Evolutionary conservation across 2,329 filamentous ascomycete species (phyloP).

Genomic region (Boeremia exigua): DNA sequence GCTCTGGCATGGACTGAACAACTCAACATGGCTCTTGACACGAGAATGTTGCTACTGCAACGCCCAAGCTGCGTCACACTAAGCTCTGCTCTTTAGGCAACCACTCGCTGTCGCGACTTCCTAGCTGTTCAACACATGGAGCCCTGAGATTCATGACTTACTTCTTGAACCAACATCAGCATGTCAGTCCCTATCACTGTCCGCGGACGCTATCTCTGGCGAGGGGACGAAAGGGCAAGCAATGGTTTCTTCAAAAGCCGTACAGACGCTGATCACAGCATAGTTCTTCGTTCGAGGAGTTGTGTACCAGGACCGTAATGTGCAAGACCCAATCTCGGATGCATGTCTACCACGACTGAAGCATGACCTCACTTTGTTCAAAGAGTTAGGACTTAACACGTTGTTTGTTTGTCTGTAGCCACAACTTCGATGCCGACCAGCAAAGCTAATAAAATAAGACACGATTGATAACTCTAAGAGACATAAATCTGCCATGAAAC

Average conservation of each 20-base stretch:
- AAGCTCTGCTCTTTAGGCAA: constrained; percentile 4
- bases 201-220: constrained; percentile 18
- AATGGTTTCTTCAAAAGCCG: no score
- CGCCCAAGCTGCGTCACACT: neutral
- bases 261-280: neutral
- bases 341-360: constrained; percentile 10
- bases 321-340: constrained; percentile 13
- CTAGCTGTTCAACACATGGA: neutral
- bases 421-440: neutral
- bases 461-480: constrained; percentile 13
- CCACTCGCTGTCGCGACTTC: neutral
- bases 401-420: constrained; percentile 14
- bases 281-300: constrained; percentile 18
- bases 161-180: neutral
- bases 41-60: neutral
- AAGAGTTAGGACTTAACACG: constrained; percentile 17
- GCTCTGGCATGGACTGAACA: neutral
- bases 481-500: constrained; percentile 16
- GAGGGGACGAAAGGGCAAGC: constrained; percentile 8
- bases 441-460: constrained; percentile 9
- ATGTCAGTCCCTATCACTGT: constrained; percentile 13
- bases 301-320: constrained; percentile 2
- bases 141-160: neutral
- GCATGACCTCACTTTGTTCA: constrained; percentile 15
- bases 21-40: neutral